These are phyloP conservation scores for Alternaria conjuncta DNA, from an alignment of 2,329 filamentous ascomycete species.

Conservation along the genomic window DNA sequence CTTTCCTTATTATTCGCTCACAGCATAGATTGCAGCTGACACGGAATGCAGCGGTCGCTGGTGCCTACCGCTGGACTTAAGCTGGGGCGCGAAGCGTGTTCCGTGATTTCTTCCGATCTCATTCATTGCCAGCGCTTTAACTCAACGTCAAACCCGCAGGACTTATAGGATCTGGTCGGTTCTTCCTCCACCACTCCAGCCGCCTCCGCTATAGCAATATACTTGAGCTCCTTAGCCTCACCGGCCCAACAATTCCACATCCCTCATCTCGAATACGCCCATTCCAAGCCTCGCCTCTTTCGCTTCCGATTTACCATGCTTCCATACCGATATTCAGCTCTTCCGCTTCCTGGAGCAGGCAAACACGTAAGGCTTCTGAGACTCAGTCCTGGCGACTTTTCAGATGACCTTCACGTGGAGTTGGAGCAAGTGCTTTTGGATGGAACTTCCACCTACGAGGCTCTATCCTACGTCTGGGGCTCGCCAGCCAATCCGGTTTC, in stretches of 20 bases:
- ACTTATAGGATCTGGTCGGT: background rate
- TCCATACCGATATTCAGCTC: background rate
- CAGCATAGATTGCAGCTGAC: background rate
- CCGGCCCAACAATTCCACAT: background rate
- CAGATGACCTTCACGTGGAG: background rate
- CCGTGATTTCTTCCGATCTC: background rate
- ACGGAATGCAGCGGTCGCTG: background rate
- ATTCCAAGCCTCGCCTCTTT: fast-evolving
- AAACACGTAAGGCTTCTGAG: background rate
- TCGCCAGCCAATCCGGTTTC: background rate
- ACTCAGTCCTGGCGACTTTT: background rate
- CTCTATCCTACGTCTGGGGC: background rate
- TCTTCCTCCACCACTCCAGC: background rate
- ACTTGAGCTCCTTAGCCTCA: background rate
- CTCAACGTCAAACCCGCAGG: background rate
- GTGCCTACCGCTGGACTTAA: background rate
- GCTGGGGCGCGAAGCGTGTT: background rate
- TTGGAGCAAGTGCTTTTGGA: background rate
- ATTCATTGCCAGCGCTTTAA: no score
- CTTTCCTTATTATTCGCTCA: background rate
- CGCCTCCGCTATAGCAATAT: background rate
- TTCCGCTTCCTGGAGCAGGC: background rate
- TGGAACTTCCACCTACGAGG: background rate
- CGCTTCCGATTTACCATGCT: background rate
- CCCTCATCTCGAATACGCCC: background rate